Conservation (phyloP, 2,329 filamentous ascomycete genomes). For the Aspergillus bombycis region DNA sequence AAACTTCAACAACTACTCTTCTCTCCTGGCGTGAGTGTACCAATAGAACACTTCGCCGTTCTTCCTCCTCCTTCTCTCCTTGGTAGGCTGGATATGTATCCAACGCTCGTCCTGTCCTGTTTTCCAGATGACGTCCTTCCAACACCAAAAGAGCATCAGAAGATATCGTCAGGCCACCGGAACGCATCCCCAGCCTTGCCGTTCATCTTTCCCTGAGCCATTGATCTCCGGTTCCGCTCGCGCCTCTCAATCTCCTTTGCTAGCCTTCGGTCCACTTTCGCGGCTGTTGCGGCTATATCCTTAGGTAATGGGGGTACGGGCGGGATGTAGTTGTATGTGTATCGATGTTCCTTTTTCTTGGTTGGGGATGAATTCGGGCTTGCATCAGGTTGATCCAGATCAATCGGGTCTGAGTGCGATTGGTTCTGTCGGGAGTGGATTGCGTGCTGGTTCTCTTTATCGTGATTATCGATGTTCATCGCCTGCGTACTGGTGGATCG, state of each 20-base stretch:
- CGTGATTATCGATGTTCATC: constrained; percentile 3
- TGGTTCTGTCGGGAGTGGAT: constrained; percentile 7
- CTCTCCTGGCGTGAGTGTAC: not conserved
- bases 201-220: constrained; percentile 9
- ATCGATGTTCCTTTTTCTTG: constrained; percentile 17
- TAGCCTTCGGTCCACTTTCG: constrained; percentile 28
- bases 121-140: not conserved
- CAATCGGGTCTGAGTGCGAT: constrained; percentile 21
- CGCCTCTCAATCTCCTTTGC: constrained; percentile 27
- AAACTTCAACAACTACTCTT: constrained; percentile 5
- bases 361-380: constrained; percentile 21
- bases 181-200: constrained; percentile 32
- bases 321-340: constrained; percentile 38
- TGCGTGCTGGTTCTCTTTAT: constrained; percentile 21
- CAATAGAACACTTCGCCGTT: not conserved
- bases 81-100: not conserved
- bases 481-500: constrained; percentile 22
- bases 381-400: constrained; percentile 12
- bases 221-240: constrained; percentile 4
- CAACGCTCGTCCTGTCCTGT: not conserved
- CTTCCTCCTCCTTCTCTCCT: not conserved
- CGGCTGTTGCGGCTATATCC: constrained; percentile 33
- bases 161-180: constrained; percentile 49
- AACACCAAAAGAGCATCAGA: constrained; percentile 29
- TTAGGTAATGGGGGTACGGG: constrained; percentile 46